These are phyloP conservation scores for Chlamydomonas sp. DNA, from an alignment of 139 green algal species.

Conservation along the genomic window DNA sequence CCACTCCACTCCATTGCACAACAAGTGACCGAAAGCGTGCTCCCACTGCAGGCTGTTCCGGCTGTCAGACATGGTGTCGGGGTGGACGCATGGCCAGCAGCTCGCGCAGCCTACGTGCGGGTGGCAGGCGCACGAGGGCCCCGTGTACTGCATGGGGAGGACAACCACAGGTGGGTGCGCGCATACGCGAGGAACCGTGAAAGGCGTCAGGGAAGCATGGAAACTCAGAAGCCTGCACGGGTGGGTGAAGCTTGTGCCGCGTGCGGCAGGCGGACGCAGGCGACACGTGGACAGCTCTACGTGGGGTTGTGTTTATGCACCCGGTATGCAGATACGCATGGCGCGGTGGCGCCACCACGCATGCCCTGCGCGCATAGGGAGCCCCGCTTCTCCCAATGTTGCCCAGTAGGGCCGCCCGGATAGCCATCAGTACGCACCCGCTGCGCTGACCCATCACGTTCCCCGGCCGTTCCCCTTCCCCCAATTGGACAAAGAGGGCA, in stretches of 20 bases:
- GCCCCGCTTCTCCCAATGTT: too few relatives aligned
- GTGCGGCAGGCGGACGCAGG: background rate
- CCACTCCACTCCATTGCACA: too few relatives aligned
- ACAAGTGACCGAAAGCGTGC: too few relatives aligned
- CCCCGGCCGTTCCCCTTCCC: too few relatives aligned
- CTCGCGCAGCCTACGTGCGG: background rate
- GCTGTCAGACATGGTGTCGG: conserved; percentile 1
- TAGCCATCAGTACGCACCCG: too few relatives aligned
- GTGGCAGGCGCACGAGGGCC: conserved; percentile 30
- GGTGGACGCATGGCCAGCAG: conserved; percentile 15
- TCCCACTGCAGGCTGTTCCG: conserved; percentile 8
- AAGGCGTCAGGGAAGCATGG: background rate
- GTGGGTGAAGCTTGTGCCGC: background rate
- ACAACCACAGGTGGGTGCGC: background rate
- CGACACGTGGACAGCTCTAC: background rate
- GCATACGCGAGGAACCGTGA: background rate
- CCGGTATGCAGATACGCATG: too few relatives aligned
- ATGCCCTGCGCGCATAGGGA: too few relatives aligned
- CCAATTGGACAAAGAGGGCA: too few relatives aligned
- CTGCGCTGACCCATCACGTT: too few relatives aligned
- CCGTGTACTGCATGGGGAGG: conserved; percentile 24
- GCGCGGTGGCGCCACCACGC: too few relatives aligned
- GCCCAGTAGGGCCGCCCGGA: too few relatives aligned
- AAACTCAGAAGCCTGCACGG: background rate
- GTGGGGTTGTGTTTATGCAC: background rate